These are phyloP conservation scores for Hyaloscypha finlandica DNA, from an alignment of 495 filamentous ascomycete species.

Conservation along the genomic window DNA sequence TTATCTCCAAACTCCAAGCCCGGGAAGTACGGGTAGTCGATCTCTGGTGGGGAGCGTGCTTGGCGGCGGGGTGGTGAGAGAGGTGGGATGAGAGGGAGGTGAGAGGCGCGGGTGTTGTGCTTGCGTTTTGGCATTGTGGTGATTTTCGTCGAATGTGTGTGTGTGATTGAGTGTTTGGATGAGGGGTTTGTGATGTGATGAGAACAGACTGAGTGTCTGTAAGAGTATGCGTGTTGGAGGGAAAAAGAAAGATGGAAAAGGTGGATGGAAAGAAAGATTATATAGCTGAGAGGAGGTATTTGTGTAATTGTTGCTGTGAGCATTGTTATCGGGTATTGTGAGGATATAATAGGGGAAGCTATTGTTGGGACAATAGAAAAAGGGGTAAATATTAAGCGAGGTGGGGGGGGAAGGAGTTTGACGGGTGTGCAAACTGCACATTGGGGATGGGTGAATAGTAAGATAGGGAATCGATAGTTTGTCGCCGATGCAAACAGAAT, in stretches of 20 bases:
- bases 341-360: too few relatives aligned
- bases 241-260: not conserved
- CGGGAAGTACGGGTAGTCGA: not conserved
- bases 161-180: not conserved
- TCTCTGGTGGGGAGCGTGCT: not conserved
- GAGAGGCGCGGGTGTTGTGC: not conserved
- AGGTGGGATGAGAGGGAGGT: not conserved
- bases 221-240: not conserved
- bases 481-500: too few relatives aligned
- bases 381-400: too few relatives aligned
- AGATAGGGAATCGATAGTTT: too few relatives aligned
- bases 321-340: too few relatives aligned
- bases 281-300: not conserved
- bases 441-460: too few relatives aligned
- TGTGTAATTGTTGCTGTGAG: too few relatives aligned
- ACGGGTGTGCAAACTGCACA: too few relatives aligned
- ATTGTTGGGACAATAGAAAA: too few relatives aligned
- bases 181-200: not conserved
- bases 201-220: not conserved
- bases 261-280: not conserved
- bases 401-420: too few relatives aligned
- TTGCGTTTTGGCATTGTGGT: too few relatives aligned
- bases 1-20: not conserved
- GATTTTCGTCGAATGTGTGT: not conserved
- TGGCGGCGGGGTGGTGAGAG: not conserved